A percentile compares a stretch with the other conserved stretches of the same genome.
Evolutionary conservation across 441 rosid species (phyloP).

Genomic region (Euphorbia corollata): DNA sequence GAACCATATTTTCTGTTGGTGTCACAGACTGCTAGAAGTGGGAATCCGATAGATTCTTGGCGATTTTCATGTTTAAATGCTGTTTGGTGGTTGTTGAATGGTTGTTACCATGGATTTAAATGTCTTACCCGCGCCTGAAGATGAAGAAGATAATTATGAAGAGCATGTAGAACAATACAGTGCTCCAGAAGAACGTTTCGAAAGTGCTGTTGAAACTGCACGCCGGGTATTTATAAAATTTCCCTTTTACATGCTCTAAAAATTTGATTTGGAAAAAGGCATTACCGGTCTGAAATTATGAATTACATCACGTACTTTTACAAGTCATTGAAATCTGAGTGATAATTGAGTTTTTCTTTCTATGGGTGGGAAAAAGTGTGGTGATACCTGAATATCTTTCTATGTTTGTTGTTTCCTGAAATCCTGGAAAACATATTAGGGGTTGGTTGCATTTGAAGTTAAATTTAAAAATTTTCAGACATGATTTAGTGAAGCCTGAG

Average conservation of each 20-base stretch:
- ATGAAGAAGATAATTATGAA: constrained; percentile 80
- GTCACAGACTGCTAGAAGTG: constrained; percentile 6
- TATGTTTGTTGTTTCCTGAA: background rate
- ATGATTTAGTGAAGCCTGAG: constrained; percentile 1
- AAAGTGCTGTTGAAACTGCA: constrained; percentile 66
- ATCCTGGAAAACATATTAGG: background rate
- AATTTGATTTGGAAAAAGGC: constrained; percentile 1
- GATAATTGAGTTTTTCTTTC: background rate
- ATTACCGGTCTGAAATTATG: background rate
- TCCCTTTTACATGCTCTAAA: background rate
- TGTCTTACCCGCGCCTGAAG: constrained; percentile 91
- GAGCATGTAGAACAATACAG: constrained; percentile 44
- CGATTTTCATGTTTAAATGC: constrained; percentile 24
- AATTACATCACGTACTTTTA: constrained; percentile 4
- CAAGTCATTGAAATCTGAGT: background rate
- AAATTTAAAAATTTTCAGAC: background rate
- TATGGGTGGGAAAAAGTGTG: background rate
- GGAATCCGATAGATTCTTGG: constrained; percentile 14
- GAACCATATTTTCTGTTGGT: background rate
- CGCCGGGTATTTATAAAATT: constrained; percentile 57
- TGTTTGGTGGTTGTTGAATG: constrained; percentile 41
- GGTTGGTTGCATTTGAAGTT: background rate
- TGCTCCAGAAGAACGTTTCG: constrained; percentile 46
- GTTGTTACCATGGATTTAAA: constrained; percentile 83
- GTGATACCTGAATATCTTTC: background rate